Base-by-base conservation (phyloP, 2,329 filamentous ascomycete genomes). In the Epichloe sibirici region DNA sequence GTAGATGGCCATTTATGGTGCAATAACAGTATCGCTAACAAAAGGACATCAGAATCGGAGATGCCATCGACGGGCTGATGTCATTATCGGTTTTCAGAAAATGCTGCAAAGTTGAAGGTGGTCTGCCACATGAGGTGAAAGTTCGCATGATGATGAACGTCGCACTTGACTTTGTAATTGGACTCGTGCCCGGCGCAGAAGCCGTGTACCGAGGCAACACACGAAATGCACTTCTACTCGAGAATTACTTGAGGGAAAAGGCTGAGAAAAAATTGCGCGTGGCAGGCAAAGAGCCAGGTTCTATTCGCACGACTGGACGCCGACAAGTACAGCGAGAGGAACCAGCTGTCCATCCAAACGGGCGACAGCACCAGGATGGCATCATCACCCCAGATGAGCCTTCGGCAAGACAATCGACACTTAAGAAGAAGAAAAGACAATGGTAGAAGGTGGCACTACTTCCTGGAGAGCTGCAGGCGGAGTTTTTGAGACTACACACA, bases 141-240 rank as follows among this genome's bases (percentile, higher is more conserved):
- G 66, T 77, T 31, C 77, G 77, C 62, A 97, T 98, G 93, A 67
- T 90, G 57, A 69, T 90, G 63, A 94, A 95, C 68, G 79, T 96
- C 52, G 61, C 77, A 3, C 55, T 90, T 42, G 88, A 94, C 63
- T 88, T 93, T 59, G 65, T 77, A 39, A 73, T 90, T 37, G 88
- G 88, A 5, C 70, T 93, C 3, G 73, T 91, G 1, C 88, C 88
- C 0, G 55, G 91, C 2, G 78, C 76, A 40, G 88, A 93, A 62
- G 85, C 85, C 5, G 66, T 81, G 3, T 85, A 85, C 69, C 83
- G 86, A 55, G 83, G 83, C 63, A 93, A 91, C 62, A 88, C 84
- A 21, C 81, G 81, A 61, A 93, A 91, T 60, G 82, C 86, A 5
- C 76, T 85, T 38, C 66, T 88, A 2, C 71, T 88, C 15, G 85